Conservation (phyloP, 805 yeast genomes). For the Maudiozyma pseudohumilis region DNA sequence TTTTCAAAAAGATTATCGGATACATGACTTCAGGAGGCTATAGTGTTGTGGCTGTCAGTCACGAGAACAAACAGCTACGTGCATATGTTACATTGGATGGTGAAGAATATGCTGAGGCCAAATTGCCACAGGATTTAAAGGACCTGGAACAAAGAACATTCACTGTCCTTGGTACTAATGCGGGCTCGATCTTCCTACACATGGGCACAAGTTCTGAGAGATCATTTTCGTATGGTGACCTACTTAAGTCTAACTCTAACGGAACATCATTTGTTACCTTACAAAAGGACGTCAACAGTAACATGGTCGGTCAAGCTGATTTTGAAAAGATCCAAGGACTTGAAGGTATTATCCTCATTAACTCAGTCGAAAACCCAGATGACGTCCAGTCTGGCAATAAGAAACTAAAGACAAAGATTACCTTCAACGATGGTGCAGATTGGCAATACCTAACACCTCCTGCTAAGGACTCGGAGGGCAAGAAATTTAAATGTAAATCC, state of each 20-base stretch:
- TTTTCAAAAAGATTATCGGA: slow-evolving; percentile 57
- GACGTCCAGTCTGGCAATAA: slow-evolving; percentile 34
- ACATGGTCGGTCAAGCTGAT: slow-evolving; percentile 68
- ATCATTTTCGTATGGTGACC: slow-evolving; percentile 59
- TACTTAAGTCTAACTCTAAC: slow-evolving; percentile 81
- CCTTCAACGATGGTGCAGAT: slow-evolving; percentile 86
- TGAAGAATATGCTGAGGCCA: slow-evolving; percentile 59
- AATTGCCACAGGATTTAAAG: slow-evolving; percentile 56
- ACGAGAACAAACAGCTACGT: slow-evolving; percentile 42
- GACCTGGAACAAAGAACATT: slow-evolving; percentile 59
- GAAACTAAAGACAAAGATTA: slow-evolving; percentile 55
- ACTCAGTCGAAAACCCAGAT: slow-evolving; percentile 50
- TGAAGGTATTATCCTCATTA: slow-evolving; percentile 76
- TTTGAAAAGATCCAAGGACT: slow-evolving; percentile 74
- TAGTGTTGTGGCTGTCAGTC: slow-evolving; percentile 58
- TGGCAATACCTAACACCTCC: slow-evolving; percentile 76
- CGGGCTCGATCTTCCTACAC: slow-evolving; percentile 71
- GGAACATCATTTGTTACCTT: slow-evolving; percentile 78
- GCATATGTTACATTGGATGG: slow-evolving; percentile 81
- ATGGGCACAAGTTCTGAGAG: slow-evolving; percentile 51
- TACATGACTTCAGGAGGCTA: slow-evolving; percentile 63
- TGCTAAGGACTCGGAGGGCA: slow-evolving; percentile 47
- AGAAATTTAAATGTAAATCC: slow-evolving; percentile 43
- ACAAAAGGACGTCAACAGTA: slow-evolving; percentile 64
- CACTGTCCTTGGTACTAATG: slow-evolving; percentile 65